Evolutionary conservation across 169 alveolate species (phyloP), one percentile per base, ranked within the genome.

Genomic region (Theileria sp.): DNA sequence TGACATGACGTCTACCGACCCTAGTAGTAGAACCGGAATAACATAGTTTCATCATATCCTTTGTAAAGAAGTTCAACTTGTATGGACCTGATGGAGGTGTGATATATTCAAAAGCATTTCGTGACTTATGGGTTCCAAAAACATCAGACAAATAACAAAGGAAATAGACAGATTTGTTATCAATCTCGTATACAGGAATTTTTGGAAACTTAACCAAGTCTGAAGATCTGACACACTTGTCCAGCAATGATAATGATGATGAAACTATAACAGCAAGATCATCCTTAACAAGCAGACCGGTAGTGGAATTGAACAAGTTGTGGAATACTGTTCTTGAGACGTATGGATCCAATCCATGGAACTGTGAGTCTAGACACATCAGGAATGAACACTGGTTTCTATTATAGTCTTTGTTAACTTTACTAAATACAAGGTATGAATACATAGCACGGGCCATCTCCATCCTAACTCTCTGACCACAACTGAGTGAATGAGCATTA

Each of bases 401-500:
- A 23, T 78, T 73, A 17, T 80, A 25, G 1, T 61, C 71, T 62
- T 58, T 79, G 61, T 82, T 82, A 7, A 78, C 86, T 74, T 77
- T 73, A 79, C 85, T 73, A 80, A 75, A 77, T 8, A 86, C 25
- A 69, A 81, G 6, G 23, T 81, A 81, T 0, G 88, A 87, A 83
- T 96, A 96, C 7, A 96, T 71, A 1, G 98, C 97, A 61, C 99
- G 71, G 8, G 99, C 99, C 67, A 96, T 87, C 75, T 95, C 85
- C 13, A 96, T 80, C 75, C 99, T 88, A 0, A 97, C 97, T 19
- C 95, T 88, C 76, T 96, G 96, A 0, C 99, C 99, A 68, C 98
- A 97, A 80, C 96, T 91, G 51, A 96, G 75, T 25, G 87, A 78
- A 38, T 72, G 71, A 12, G 81, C 90, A 62, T 77, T 72, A 51